phyloP scores from a whole-genome alignment of 179 eudicot genomes.

The Patellifolia procumbens region DNA sequence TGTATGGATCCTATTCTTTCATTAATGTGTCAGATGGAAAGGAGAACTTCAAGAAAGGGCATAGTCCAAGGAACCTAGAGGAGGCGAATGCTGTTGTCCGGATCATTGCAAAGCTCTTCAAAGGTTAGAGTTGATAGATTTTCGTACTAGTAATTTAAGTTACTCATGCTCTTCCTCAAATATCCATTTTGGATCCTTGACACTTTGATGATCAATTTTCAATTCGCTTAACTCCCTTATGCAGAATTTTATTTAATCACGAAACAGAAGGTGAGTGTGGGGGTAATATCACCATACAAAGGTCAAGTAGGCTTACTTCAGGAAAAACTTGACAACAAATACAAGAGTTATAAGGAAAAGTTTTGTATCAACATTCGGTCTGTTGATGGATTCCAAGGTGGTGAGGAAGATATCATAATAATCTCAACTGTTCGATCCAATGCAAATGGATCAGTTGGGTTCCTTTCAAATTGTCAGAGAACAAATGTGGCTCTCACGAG shows the following conservation, averaged over 20 bases:
- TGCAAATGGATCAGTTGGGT: constrained; percentile 51
- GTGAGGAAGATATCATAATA: constrained; percentile 60
- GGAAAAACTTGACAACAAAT: constrained; percentile 46
- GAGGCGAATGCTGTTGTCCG: constrained; percentile 46
- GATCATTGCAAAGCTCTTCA: constrained; percentile 46
- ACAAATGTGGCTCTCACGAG: constrained; percentile 71
- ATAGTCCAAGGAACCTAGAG: constrained; percentile 44
- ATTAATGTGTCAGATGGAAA: constrained; percentile 49
- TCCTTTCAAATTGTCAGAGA: constrained; percentile 53
- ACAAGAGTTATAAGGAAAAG: constrained; percentile 27
- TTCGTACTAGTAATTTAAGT: background rate
- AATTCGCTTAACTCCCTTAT: background rate
- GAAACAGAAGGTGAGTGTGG: constrained; percentile 47
- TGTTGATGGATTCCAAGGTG: constrained; percentile 75
- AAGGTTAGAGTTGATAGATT: constrained; percentile 32
- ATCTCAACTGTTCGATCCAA: constrained; percentile 67
- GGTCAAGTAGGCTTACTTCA: constrained; percentile 59
- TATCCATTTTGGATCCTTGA: too few relatives aligned
- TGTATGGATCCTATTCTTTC: constrained; percentile 66
- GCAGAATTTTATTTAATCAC: constrained; percentile 34
- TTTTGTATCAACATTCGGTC: constrained; percentile 60
- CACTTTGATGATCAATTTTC: too few relatives aligned
- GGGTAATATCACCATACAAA: constrained; percentile 69
- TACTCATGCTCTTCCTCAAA: too few relatives aligned
- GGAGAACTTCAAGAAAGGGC: constrained; percentile 42